These are phyloP conservation scores for Silene conica DNA, from an alignment of 148 eudicot genomes.

Conservation along the genomic window DNA sequence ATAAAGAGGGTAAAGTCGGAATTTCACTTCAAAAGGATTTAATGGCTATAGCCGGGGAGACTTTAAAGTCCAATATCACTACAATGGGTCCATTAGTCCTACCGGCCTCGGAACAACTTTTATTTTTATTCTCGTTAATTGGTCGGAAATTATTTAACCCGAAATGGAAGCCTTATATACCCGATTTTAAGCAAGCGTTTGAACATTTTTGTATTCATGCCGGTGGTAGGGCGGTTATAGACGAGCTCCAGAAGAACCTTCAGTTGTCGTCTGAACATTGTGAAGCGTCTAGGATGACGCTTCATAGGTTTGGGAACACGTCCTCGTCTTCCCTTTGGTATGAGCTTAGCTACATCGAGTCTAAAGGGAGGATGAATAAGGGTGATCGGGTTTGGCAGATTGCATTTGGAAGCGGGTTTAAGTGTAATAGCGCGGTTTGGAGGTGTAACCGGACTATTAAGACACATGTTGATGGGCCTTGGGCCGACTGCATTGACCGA, in stretches of 20 bases:
- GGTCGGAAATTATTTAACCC: slow-evolving; percentile 59
- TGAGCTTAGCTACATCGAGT: slow-evolving; percentile 55
- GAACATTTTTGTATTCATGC: slow-evolving; percentile 85
- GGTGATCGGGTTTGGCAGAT: slow-evolving; percentile 76
- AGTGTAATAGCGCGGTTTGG: slow-evolving; percentile 85
- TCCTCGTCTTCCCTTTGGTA: slow-evolving; percentile 76
- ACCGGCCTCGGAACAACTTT: slow-evolving; percentile 64
- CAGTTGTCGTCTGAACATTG: slow-evolving; percentile 54
- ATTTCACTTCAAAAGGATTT: slow-evolving; percentile 59
- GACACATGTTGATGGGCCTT: slow-evolving; percentile 42
- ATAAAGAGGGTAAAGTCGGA: slow-evolving; percentile 52
- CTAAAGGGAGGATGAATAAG: slow-evolving; percentile 69
- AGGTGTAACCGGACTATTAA: slow-evolving; percentile 48
- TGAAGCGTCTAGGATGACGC: slow-evolving; percentile 74
- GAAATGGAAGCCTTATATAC: slow-evolving; percentile 70
- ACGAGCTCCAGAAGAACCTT: slow-evolving; percentile 69
- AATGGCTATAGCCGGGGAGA: slow-evolving; percentile 69
- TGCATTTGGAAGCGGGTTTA: slow-evolving; percentile 76
- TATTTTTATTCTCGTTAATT: slow-evolving; percentile 56
- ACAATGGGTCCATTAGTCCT: slow-evolving; percentile 69
- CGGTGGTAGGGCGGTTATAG: slow-evolving; percentile 75
- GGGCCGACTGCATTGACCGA: slow-evolving; percentile 62
- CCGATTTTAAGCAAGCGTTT: slow-evolving; percentile 68
- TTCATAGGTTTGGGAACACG: slow-evolving; percentile 74
- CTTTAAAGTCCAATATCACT: slow-evolving; percentile 64